phyloP scores from a whole-genome alignment of 2,329 filamentous ascomycete species.

The Alternaria burnsii region DNA sequence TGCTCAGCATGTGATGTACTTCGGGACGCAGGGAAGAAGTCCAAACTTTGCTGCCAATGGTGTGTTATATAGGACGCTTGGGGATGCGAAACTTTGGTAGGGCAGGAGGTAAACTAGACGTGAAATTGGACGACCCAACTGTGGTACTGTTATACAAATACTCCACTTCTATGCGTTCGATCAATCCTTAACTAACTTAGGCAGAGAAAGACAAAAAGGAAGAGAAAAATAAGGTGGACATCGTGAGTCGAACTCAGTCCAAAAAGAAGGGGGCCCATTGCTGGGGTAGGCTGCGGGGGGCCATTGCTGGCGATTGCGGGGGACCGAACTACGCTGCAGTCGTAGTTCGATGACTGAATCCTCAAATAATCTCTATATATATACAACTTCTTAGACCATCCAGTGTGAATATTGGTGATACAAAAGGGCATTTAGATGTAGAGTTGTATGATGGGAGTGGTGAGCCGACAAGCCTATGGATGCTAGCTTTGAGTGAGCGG shows the following conservation, averaged over 20 bases:
- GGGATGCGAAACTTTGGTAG: neutral
- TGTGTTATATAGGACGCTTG: neutral
- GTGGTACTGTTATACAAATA: neutral
- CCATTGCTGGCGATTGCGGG: no score
- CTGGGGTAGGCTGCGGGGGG: no score
- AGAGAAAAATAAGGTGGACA: no score
- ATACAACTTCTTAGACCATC: no score
- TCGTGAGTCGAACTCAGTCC: no score
- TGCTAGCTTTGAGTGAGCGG: neutral
- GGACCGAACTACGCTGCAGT: no score
- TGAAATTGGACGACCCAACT: neutral
- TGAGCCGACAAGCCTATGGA: neutral
- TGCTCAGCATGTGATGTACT: neutral
- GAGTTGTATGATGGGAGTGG: neutral
- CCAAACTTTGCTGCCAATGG: neutral
- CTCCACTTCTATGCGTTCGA: neutral
- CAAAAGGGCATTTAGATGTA: neutral
- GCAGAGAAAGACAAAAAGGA: no score
- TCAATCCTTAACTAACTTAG: no score
- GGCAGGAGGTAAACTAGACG: neutral
- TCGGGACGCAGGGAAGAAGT: neutral
- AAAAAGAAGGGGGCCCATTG: no score
- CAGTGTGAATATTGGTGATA: neutral
- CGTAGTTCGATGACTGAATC: no score
- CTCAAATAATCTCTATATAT: no score